Evolutionary conservation across 345 rosid species (phyloP).

Genomic region (Litchi chinensis): DNA sequence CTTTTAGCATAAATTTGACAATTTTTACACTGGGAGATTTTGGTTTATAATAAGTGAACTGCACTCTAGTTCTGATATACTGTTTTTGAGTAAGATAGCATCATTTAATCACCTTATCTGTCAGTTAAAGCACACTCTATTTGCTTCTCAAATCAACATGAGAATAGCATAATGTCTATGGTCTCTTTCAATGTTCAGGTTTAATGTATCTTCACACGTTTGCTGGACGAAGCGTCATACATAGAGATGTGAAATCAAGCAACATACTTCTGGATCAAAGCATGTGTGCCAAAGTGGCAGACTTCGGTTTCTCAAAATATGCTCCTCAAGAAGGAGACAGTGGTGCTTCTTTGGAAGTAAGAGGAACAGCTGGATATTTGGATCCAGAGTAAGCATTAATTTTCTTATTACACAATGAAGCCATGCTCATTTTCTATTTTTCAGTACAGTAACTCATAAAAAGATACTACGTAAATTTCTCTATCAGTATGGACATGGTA

Average conservation of each 20-base stretch:
- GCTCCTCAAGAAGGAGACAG: conserved; percentile 81
- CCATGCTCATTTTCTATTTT: neutral
- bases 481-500: neutral
- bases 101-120: neutral
- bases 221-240: conserved; percentile 43
- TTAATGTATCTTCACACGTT: conserved; percentile 47
- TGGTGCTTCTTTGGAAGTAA: conserved; percentile 66
- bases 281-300: conserved; percentile 75
- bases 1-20: no score
- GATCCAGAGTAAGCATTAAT: conserved; percentile 68
- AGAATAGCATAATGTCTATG: neutral
- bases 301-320: conserved; percentile 75
- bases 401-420: neutral
- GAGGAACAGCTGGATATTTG: conserved; percentile 78
- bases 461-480: neutral
- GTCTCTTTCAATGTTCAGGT: conserved; percentile 36
- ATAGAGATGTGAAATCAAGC: conserved; percentile 77
- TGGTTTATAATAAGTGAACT: neutral
- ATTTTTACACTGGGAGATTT: neutral
- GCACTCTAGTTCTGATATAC: neutral
- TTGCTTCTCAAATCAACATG: neutral
- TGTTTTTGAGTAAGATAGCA: neutral
- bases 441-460: neutral
- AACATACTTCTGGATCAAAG: conserved; percentile 71
- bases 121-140: no score